phyloP scores from a whole-genome alignment of 805 yeast species.

The Hanseniaspora thailandica region DNA sequence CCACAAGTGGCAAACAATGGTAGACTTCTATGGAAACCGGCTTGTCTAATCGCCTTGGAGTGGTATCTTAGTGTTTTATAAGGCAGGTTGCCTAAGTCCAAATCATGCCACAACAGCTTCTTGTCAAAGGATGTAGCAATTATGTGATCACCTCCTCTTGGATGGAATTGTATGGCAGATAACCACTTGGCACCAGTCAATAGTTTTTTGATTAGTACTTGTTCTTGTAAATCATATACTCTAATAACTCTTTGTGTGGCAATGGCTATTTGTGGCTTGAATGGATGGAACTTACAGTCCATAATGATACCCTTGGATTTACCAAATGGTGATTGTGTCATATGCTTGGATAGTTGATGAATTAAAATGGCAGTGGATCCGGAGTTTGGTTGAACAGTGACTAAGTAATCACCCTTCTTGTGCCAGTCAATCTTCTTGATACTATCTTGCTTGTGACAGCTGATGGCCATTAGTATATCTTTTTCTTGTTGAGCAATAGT shows the following conservation, averaged over 20 bases:
- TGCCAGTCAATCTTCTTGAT: conserved; percentile 89
- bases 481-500: conserved; percentile 44
- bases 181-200: conserved; percentile 95
- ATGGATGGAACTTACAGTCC: conserved; percentile 96
- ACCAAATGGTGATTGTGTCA: conserved; percentile 89
- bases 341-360: conserved; percentile 88
- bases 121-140: conserved; percentile 88
- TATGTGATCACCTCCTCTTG: conserved; percentile 79
- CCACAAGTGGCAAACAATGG: conserved; percentile 92
- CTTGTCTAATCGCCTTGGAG: conserved; percentile 83
- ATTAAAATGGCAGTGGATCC: conserved; percentile 80
- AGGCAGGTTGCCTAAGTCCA: conserved; percentile 79
- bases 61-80: conserved; percentile 93
- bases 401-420: conserved; percentile 92
- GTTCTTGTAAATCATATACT: conserved; percentile 81
- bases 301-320: conserved; percentile 87
- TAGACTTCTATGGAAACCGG: conserved; percentile 71
- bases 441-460: conserved; percentile 43
- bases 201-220: conserved; percentile 68
- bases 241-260: conserved; percentile 88
- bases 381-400: conserved; percentile 90
- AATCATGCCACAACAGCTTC: conserved; percentile 93
- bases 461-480: conserved; percentile 65
- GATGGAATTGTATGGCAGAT: conserved; percentile 83
- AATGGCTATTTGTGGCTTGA: conserved; percentile 84